These are phyloP conservation scores for Solanum okadae DNA, from an alignment of 257 asterid genomes.

Conservation along the genomic window DNA sequence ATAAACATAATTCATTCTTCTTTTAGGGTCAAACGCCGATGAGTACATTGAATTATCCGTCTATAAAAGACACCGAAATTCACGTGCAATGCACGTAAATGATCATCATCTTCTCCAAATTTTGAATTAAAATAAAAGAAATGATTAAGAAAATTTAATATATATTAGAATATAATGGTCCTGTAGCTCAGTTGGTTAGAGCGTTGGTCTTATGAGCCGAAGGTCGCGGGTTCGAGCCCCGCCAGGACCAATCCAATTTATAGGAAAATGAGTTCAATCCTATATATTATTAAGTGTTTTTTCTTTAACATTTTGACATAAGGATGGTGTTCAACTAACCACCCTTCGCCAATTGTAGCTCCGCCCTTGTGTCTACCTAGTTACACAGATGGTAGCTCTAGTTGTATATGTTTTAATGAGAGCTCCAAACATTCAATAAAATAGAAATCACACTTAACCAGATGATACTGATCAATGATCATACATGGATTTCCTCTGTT, in stretches of 20 bases:
- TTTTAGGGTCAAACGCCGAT: neutral
- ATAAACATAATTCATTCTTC: neutral
- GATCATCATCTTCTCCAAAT: neutral
- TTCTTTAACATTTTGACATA: too few species aligned
- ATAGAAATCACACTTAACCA: neutral
- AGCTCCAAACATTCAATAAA: neutral
- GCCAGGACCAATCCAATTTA: slow-evolving; percentile 29
- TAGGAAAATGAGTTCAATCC: neutral
- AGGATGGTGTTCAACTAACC: neutral
- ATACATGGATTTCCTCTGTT: neutral
- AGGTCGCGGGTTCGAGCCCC: slow-evolving; percentile 99
- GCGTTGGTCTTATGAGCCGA: slow-evolving; percentile 99
- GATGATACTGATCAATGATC: too few species aligned
- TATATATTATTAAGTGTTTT: neutral
- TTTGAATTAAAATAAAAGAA: neutral
- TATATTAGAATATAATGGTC: slow-evolving; percentile 14
- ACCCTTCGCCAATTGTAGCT: neutral
- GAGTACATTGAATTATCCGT: neutral
- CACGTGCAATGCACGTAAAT: too few species aligned
- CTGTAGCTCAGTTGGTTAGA: slow-evolving; percentile 99
- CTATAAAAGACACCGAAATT: neutral
- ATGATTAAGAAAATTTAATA: neutral
- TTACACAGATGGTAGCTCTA: neutral
- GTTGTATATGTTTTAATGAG: neutral
- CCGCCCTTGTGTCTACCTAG: neutral